Evolutionary conservation across 257 asterid genomes (phyloP).

Genomic region (Gentiana dahurica): DNA sequence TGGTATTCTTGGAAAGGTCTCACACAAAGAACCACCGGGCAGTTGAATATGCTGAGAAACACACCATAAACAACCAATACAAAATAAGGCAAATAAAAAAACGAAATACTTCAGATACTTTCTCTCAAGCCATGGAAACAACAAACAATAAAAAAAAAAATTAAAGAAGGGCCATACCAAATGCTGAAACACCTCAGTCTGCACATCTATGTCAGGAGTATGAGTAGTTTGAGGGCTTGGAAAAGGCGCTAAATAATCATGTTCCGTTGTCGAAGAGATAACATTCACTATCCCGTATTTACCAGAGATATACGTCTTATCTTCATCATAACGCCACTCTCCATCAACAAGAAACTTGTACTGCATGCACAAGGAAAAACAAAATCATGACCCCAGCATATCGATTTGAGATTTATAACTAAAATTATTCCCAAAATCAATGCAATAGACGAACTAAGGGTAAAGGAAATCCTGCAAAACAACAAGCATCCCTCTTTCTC

Average conservation of each 20-base stretch:
- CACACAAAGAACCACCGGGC: conserved; percentile 50
- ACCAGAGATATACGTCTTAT: conserved; percentile 56
- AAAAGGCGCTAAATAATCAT: conserved; percentile 38
- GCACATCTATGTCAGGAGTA: conserved; percentile 86
- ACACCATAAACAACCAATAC: neutral
- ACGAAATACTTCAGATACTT: too few species aligned
- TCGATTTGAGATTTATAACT: too few species aligned
- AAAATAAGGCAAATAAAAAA: neutral
- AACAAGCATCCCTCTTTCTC: too few species aligned
- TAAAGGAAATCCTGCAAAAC: too few species aligned
- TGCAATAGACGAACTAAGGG: too few species aligned
- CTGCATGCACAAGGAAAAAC: conserved; percentile 27
- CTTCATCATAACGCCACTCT: conserved; percentile 92
- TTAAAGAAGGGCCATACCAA: conserved; percentile 35
- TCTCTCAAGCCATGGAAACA: neutral
- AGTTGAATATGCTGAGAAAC: conserved; percentile 43
- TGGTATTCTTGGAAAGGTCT: conserved; percentile 46
- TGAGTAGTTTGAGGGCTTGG: conserved; percentile 44
- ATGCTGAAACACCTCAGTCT: conserved; percentile 65
- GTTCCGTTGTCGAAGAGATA: conserved; percentile 52
- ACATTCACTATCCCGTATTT: conserved; percentile 77
- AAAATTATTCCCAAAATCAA: too few species aligned
- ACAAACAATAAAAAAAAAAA: neutral
- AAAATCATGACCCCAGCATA: too few species aligned
- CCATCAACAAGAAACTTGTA: conserved; percentile 95